Evolutionary conservation across 2,329 filamentous ascomycete species (phyloP), one percentile per base, ranked within the genome.

Genomic region (Xylaria arbuscula): DNA sequence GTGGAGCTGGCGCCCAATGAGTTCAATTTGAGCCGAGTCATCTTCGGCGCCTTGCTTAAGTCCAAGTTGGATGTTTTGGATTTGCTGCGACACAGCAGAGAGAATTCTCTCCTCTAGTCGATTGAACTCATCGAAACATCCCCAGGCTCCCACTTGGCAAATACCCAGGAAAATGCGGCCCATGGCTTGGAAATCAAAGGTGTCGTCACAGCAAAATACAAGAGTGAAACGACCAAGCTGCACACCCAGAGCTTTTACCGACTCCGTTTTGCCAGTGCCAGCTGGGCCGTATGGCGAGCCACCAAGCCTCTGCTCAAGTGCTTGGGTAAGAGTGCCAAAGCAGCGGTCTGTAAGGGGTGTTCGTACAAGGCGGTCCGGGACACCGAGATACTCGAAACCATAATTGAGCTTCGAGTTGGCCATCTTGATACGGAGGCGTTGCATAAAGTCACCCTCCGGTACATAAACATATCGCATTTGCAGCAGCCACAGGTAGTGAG

Each of bases 41-140:
- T 98, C 93, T 64, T 93, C 90, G 8, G 85, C 91, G 40, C 92
- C 91, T 78, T 95, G 93, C 79, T 94, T 94, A 63, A 99, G 85
- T 66, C 97, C 96, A 71, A 98, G 89, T 80, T 99, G 96, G 70
- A 99, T 99, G 78, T 99, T 99, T 78, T 99, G 96, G 62, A 99
- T 97, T 79, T 99, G 97, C 80, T 99, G 96, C 22, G 97, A 99
- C 17, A 99, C 97, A 19, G 96, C 96, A 53, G 97, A 99, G 69
- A 99, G 82, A 69, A 99, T 99, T 72, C 96, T 90, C 83, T 99
- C 96, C 77, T 99, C 96, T 22, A 99, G 86, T 87, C 96, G 93
- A 82, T 99, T 99, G 86, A 99, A 99, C 84, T 99, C 96, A 78
- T 99, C 96, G 81, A 99, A 99, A 84, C 96, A 99, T 76, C 97